Conservation (phyloP, 306 rosid genomes). For the Cyclanthera cordifolia region DNA sequence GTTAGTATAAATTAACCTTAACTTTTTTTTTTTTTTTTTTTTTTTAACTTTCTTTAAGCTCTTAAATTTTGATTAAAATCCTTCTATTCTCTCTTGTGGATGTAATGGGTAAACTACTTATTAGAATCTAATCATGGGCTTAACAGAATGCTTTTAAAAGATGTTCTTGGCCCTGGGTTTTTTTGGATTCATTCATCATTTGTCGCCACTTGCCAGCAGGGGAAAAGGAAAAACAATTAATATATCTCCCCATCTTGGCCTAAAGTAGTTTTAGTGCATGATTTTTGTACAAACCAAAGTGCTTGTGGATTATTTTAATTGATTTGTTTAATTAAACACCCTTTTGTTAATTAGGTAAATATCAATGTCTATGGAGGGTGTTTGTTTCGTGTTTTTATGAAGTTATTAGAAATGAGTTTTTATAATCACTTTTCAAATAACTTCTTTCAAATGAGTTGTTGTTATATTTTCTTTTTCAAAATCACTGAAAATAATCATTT, state of each 20-base stretch:
- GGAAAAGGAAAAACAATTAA: neutral
- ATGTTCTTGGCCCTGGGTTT: neutral
- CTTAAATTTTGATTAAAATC: neutral
- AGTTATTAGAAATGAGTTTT: too few relatives aligned
- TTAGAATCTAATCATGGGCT: slow-evolving; percentile 5
- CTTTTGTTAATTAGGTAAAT: neutral
- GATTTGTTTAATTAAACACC: neutral
- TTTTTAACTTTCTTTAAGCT: neutral
- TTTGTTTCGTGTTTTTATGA: too few relatives aligned
- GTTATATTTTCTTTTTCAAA: too few relatives aligned
- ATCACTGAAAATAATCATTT: too few relatives aligned
- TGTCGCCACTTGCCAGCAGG: slow-evolving; percentile 15
- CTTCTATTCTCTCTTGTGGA: neutral
- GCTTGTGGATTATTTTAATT: neutral
- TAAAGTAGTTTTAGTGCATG: slow-evolving; percentile 7
- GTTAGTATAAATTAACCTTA: neutral
- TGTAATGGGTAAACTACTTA: neutral
- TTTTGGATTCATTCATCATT: slow-evolving; percentile 5
- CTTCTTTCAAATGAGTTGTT: too few relatives aligned
- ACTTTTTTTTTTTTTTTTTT: neutral
- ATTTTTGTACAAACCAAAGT: neutral
- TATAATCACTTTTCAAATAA: too few relatives aligned
- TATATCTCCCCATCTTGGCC: slow-evolving; percentile 4
- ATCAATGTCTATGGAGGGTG: neutral
- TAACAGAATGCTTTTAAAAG: neutral